Evolutionary conservation across 108 stramenopile genomes (phyloP), one percentile per base, ranked within the genome.

Genomic region (Cylindrotheca closterium): DNA sequence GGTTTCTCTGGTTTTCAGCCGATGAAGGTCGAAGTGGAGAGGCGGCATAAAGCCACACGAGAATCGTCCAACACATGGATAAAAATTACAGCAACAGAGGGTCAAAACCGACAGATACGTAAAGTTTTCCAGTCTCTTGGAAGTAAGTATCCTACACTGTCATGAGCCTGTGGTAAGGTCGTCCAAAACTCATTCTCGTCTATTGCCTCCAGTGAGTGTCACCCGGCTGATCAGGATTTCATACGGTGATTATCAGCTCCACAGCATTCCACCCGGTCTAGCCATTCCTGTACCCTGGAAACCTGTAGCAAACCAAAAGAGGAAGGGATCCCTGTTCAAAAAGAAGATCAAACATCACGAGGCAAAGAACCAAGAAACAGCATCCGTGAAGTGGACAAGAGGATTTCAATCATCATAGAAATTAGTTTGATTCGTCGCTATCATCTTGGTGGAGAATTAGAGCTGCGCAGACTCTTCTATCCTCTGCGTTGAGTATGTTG

Each of bases 401-500:
- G 37, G 37, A 15, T 42, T 42, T 42, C 37, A 42, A 15, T 42
- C 37, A 15, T 42, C 10, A n/a, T n/a, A n/a, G n/a, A n/a, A n/a
- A n/a, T n/a, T n/a, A n/a, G n/a, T n/a, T n/a, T n/a, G n/a, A n/a
- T n/a, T n/a, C 30, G 19, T 26, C 1, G 51, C 52, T 54, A 25
- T 56, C n/a, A 5, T 56, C 51, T 19, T 7, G 5, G 7, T 55
- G 49, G 17, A 83, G 52, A 58, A 91, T 65, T 10, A 93, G 57
- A 15, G 74, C 91, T 21, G 75, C 82, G 0, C 78, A 86, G 15
- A 93, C 88, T 42, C 71, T 61, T 74, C 91, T 56, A 64, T 89
- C 91, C 62, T 93, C 91, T n/a, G 82, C 91, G 74, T 93, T 93
- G 73, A 93, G 71, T 49, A 93, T 82, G 69, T 93, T 93, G 33